A percentile compares a stretch with the other conserved stretches of the same genome.
These are phyloP conservation scores for Xerocomus potaroensis DNA, from an alignment of 768 basidiomycete species.

Conservation along the genomic window DNA sequence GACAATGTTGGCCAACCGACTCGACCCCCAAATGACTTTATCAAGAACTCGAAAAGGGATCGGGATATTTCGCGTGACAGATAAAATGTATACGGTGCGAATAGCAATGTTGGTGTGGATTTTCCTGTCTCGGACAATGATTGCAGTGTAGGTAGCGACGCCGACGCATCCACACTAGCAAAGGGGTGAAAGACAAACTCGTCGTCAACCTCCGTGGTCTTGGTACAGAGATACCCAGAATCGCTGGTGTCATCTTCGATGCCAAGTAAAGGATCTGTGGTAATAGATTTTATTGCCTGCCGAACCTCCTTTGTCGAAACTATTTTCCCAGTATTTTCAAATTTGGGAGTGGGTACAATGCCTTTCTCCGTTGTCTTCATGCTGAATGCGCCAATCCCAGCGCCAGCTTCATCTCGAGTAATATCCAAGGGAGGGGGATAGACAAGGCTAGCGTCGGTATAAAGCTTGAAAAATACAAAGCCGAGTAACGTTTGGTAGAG, in stretches of 20 bases:
- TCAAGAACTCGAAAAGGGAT: conserved; percentile 88
- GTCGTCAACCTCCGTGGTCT: conserved; percentile 43
- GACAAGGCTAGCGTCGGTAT: conserved; percentile 85
- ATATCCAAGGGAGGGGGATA: conserved; percentile 93
- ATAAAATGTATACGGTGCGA: conserved; percentile 86
- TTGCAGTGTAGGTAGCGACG: conserved; percentile 64
- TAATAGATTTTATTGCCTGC: conserved; percentile 46
- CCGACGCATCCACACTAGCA: conserved; percentile 40
- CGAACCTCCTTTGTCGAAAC: conserved; percentile 55
- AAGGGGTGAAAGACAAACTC: conserved; percentile 67
- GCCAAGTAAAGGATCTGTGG: conserved; percentile 14
- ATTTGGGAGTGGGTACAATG: conserved; percentile 16
- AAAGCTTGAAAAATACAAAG: conserved; percentile 97
- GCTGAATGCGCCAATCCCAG: conserved; percentile 84
- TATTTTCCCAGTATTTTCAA: conserved; percentile 24
- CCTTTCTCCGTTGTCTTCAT: conserved; percentile 49
- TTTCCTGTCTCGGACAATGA: conserved; percentile 58
- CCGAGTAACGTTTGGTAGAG: conserved; percentile 95
- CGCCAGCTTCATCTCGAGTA: conserved; percentile 77
- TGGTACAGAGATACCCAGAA: conserved; percentile 27
- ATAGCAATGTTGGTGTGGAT: conserved; percentile 57
- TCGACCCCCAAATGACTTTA: conserved; percentile 87
- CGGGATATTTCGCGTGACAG: conserved; percentile 91
- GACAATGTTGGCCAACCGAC: conserved; percentile 86
- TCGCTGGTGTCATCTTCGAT: conserved; percentile 40